Evolutionary conservation across 2,329 filamentous ascomycete genomes (phyloP).

Genomic region (Talaromyces amestolkiae): DNA sequence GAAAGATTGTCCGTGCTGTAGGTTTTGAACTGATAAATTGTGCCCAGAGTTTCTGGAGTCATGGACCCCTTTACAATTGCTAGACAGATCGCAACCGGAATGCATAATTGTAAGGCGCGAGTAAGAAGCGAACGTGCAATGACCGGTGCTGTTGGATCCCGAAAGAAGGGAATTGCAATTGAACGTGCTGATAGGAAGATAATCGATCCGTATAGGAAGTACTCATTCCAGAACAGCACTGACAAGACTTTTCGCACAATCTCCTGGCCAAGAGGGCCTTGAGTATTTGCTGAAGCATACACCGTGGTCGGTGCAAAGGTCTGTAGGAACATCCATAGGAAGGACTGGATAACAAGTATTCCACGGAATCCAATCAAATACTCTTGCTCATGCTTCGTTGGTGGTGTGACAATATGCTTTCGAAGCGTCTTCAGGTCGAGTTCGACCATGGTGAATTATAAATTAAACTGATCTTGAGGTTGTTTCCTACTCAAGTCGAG

Average conservation of each 20-base stretch:
- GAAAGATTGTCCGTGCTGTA: constrained; percentile 33
- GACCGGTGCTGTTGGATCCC: constrained; percentile 32
- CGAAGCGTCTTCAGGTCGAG: constrained; percentile 3
- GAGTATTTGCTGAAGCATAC: constrained; percentile 35
- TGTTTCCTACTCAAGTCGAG: neutral
- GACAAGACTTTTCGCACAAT: constrained; percentile 47
- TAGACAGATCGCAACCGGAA: constrained; percentile 42
- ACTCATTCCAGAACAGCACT: constrained; percentile 47
- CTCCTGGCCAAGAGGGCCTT: constrained; percentile 38
- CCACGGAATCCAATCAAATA: constrained; percentile 19
- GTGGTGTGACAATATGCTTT: constrained; percentile 13
- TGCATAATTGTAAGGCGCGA: constrained; percentile 42
- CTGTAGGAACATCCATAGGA: constrained; percentile 48
- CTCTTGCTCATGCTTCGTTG: constrained; percentile 39
- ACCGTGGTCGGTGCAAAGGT: constrained; percentile 46
- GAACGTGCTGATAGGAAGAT: constrained; percentile 48
- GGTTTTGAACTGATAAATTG: constrained; percentile 20
- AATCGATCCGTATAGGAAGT: constrained; percentile 47
- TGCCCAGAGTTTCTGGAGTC: constrained; percentile 32
- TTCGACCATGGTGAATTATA: constrained; percentile 10
- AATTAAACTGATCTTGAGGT: neutral
- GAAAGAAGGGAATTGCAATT: constrained; percentile 43
- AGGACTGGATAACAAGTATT: constrained; percentile 43
- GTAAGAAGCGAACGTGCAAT: constrained; percentile 44
- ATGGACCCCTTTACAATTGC: constrained; percentile 35